Conservation (phyloP, 352 stramenopile genomes). For the Globisporangium sylvaticum region DNA sequence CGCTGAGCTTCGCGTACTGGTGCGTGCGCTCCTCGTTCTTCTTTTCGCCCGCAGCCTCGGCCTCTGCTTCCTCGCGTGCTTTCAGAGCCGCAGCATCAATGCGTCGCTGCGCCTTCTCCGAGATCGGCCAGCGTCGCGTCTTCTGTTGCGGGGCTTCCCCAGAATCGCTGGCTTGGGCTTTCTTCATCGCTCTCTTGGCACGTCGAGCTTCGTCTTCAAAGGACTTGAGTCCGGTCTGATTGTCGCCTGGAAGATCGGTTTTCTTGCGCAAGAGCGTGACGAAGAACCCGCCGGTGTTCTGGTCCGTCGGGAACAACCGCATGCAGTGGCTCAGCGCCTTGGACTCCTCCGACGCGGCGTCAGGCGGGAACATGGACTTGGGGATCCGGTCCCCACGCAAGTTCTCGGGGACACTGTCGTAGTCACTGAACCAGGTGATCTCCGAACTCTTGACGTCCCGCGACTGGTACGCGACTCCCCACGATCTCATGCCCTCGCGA, state of each 20-base stretch:
- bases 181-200: conserved; percentile 16
- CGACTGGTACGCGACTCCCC: conserved; percentile 67
- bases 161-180: conserved; percentile 31
- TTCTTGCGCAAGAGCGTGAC: conserved; percentile 92
- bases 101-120: conserved; percentile 26
- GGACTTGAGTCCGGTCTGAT: conserved; percentile 37
- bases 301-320: conserved; percentile 95
- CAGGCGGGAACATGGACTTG: conserved; percentile 83
- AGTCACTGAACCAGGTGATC: conserved; percentile 52
- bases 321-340: conserved; percentile 75
- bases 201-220: conserved; percentile 28
- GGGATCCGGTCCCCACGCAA: conserved; percentile 59
- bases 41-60: conserved; percentile 5
- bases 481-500: conserved; percentile 48
- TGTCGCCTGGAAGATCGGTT: conserved; percentile 26
- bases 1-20: conserved; percentile 45
- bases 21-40: conserved; percentile 25
- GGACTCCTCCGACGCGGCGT: conserved; percentile 46
- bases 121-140: conserved; percentile 38
- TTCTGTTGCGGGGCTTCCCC: conserved; percentile 20
- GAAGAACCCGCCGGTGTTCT: conserved; percentile 98
- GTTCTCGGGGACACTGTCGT: conserved; percentile 47
- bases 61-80: conserved; percentile 12
- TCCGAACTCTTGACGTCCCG: conserved; percentile 27
- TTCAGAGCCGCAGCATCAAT: conserved; percentile 9